Evolutionary conservation across 495 filamentous ascomycete species (phyloP).

Genomic region (Schizothecium vesticola): DNA sequence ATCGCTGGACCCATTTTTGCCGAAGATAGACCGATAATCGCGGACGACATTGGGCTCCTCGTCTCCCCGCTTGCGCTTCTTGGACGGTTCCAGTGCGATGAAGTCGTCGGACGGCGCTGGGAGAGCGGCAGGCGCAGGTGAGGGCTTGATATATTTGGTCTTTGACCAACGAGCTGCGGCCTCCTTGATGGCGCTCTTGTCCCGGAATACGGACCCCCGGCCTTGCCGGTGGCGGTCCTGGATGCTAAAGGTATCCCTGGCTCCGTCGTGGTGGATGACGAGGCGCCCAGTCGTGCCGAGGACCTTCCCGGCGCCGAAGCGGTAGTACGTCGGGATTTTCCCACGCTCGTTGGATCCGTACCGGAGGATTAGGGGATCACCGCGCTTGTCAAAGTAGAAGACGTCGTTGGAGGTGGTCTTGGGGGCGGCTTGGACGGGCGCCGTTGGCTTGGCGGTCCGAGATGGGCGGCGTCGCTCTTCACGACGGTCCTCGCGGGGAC

Average conservation of each 20-base stretch:
- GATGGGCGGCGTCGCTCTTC: background rate
- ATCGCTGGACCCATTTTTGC: constrained; percentile 44
- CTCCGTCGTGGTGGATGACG: constrained; percentile 30
- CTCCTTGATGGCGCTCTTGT: constrained; percentile 33
- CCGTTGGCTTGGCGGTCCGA: background rate
- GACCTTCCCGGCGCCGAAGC: constrained; percentile 35
- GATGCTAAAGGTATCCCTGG: constrained; percentile 35
- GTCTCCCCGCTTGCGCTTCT: constrained; percentile 36
- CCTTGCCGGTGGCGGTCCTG: constrained; percentile 13
- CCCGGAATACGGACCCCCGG: constrained; percentile 33
- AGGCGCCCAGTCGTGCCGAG: constrained; percentile 36
- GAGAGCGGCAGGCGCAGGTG: background rate
- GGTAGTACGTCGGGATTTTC: constrained; percentile 37
- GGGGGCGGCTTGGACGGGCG: background rate
- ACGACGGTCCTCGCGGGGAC: background rate
- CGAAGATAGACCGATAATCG: constrained; percentile 67
- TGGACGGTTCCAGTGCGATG: constrained; percentile 31
- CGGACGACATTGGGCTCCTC: constrained; percentile 29
- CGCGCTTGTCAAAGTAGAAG: constrained; percentile 38
- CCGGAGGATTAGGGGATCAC: constrained; percentile 39
- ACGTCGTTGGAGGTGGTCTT: constrained; percentile 10
- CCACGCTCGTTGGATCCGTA: constrained; percentile 41
- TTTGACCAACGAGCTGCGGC: constrained; percentile 17
- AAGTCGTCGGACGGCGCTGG: constrained; percentile 30
- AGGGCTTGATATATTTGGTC: constrained; percentile 26